These are phyloP conservation scores for Diplocarpon rosae DNA, from an alignment of 2,329 filamentous ascomycete species.

Conservation along the genomic window DNA sequence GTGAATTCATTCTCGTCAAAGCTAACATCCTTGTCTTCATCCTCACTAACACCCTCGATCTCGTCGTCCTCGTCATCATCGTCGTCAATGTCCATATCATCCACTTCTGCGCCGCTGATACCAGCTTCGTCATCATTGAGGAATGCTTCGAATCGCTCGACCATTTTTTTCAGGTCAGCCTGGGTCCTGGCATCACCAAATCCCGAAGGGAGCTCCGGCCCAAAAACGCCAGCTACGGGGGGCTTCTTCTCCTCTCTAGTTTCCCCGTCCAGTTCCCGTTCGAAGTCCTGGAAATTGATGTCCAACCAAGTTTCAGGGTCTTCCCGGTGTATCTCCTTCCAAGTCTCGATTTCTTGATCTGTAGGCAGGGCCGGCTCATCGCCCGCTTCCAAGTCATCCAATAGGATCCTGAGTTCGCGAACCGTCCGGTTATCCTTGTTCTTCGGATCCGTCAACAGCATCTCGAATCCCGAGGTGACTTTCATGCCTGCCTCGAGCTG, in stretches of 20 bases:
- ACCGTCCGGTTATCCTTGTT: conserved; percentile 58
- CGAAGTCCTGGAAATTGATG: conserved; percentile 83
- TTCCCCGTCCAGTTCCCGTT: conserved; percentile 57
- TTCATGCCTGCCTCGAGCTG: conserved; percentile 74
- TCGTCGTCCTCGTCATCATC: conserved; percentile 39
- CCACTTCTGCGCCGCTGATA: conserved; percentile 62
- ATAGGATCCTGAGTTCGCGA: conserved; percentile 63
- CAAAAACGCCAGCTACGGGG: conserved; percentile 18
- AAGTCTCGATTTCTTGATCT: conserved; percentile 59
- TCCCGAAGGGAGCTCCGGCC: conserved; percentile 27
- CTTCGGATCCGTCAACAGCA: conserved; percentile 59
- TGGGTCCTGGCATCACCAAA: conserved; percentile 59
- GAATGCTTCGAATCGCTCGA: conserved; percentile 86
- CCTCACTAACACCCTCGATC: conserved; percentile 44
- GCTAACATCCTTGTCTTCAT: conserved; percentile 63
- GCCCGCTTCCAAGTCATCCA: conserved; percentile 55
- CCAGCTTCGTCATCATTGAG: conserved; percentile 77
- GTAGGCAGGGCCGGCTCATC: conserved; percentile 45
- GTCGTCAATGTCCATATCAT: conserved; percentile 54
- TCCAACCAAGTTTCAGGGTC: conserved; percentile 89
- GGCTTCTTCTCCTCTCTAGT: conserved; percentile 29
- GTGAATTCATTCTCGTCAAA: conserved; percentile 81
- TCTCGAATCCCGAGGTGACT: conserved; percentile 80
- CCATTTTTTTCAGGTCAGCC: conserved; percentile 77
- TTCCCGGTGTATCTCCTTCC: conserved; percentile 51